Evolutionary conservation across 306 rosid species (phyloP).

Genomic region (Begonia peltatifolia): DNA sequence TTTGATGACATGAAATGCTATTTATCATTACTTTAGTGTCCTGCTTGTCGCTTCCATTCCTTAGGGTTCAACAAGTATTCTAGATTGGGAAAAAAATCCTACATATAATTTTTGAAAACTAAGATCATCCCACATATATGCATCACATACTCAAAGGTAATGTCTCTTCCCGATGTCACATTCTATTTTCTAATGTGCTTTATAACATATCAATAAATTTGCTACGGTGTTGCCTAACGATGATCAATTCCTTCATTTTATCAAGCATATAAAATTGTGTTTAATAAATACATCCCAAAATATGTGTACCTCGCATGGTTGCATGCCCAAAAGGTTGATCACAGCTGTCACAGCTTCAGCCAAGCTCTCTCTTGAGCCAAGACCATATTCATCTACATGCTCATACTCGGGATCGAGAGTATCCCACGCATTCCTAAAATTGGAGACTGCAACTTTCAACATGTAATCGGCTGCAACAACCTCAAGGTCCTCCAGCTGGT

Average conservation of each 20-base stretch:
- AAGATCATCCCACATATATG: no score
- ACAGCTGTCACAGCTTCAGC: slow-evolving; percentile 82
- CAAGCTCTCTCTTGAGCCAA: slow-evolving; percentile 89
- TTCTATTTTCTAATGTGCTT: not conserved
- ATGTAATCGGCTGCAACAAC: slow-evolving; percentile 92
- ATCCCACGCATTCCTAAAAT: slow-evolving; percentile 96
- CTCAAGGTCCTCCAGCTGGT: slow-evolving; percentile 92
- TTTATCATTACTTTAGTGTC: no score
- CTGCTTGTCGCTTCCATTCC: no score
- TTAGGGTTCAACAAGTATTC: no score
- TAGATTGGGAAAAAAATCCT: no score
- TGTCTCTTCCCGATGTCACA: no score
- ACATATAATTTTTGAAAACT: no score
- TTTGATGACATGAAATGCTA: no score
- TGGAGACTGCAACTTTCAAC: slow-evolving; percentile 73
- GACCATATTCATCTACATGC: slow-evolving; percentile 87
- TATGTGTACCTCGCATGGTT: slow-evolving; percentile 83
- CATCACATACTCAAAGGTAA: no score
- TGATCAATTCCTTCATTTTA: no score
- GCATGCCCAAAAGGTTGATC: slow-evolving; percentile 87
- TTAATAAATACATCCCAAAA: not conserved
- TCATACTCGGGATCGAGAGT: slow-evolving; percentile 58
- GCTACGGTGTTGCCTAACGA: no score
- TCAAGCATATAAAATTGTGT: no score
- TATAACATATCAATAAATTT: not conserved